Conservation (phyloP, 139 green algal genomes). For the Zygnema circumcarinatum region DNA sequence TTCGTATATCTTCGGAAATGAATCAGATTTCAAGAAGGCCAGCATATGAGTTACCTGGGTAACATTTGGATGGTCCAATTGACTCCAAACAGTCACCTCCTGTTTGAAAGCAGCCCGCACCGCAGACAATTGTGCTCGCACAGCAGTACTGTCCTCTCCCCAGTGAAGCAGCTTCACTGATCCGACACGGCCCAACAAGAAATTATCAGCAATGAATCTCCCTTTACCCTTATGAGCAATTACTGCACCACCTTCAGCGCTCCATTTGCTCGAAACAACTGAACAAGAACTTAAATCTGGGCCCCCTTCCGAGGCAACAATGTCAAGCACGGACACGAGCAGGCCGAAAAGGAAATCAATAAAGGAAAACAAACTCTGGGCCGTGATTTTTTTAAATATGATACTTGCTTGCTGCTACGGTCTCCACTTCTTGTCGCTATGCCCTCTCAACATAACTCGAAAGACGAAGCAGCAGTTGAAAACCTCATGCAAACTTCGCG, state of each 20-base stretch:
- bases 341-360: no score
- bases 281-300: background rate
- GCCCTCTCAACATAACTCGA: background rate
- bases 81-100: constrained; percentile 48
- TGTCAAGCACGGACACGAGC: no score
- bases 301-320: no score
- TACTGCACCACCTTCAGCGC: no score
- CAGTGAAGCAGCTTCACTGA: constrained; percentile 53
- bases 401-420: background rate
- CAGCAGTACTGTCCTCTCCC: constrained; percentile 35
- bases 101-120: constrained; percentile 33
- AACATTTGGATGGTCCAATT: constrained; percentile 29
- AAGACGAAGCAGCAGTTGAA: background rate
- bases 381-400: no score
- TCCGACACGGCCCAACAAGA: background rate
- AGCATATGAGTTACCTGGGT: constrained; percentile 37
- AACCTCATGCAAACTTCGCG: background rate
- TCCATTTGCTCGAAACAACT: background rate
- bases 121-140: background rate
- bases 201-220: background rate
- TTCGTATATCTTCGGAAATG: no score
- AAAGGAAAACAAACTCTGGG: no score
- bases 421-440: background rate
- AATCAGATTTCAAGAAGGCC: no score
- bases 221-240: background rate